Evolutionary conservation across 2,329 filamentous ascomycete genomes (phyloP), one percentile per base, ranked within the genome.

Genomic region (Fusarium citri): DNA sequence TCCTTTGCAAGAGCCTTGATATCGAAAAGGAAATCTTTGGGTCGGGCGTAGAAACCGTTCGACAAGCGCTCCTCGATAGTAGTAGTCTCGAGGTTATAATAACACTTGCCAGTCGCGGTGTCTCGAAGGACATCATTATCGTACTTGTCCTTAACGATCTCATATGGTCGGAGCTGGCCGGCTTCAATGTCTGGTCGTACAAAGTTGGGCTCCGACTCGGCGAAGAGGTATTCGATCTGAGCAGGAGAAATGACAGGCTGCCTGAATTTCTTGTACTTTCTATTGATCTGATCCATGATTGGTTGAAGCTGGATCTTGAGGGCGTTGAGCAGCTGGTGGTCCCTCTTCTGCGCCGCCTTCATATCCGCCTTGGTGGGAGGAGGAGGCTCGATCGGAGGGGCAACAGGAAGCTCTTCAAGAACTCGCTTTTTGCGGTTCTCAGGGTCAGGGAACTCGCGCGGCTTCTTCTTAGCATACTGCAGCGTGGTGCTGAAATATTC

Each of bases 221-320:
- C 90, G 75, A 93, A 93, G 2, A 98, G 84, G 78, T 98, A 97
- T 22, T 89, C 86, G 63, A 97, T 94, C 69, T 90, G 87, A 14
- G 81, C 80, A 54, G 93, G 90, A 3, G 93, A 89, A 65, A 99
- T 91, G 43, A 93, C 88, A 2, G 93, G 91, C 58, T 90, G 89
- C 65, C 94, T 88, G 81, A 98, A 98, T 72, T 94, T 94, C 77
- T 91, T 93, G 82, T 97, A 97, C 77, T 92, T 94, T 66, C 87
- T 86, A 79, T 97, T 96, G 77, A 99, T 93, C 80, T 98, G 94
- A 72, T 99, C 95, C 94, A 99, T 98, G 72, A 98, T 93, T 3
- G 93, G 94, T 79, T 98, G 94, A 57, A 99, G 89, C 55, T 91
- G 85, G 41, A 97, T 90, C 83, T 98, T 99, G 70, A 99, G 84